Evolutionary conservation across 805 yeast species (phyloP).

Genomic region (Suhomyces kilbournensis): DNA sequence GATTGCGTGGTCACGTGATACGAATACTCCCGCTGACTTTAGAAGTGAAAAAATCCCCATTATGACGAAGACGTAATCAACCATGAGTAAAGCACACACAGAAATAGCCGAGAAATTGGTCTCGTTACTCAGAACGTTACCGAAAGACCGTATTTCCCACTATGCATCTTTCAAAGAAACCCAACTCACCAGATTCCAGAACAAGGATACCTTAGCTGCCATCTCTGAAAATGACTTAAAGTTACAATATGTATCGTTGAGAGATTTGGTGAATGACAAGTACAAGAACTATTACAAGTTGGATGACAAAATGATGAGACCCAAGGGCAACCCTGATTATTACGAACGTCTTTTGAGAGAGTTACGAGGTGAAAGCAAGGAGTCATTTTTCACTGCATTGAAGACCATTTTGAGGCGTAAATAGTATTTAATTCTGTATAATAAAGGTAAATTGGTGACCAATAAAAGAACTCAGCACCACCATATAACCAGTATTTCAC

Average conservation of each 20-base stretch:
- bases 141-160: conserved; percentile 66
- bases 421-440: conserved; percentile 21
- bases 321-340: conserved; percentile 84
- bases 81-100: conserved; percentile 33
- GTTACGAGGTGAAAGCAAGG: conserved; percentile 68
- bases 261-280: conserved; percentile 57
- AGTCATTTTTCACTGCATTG: conserved; percentile 60
- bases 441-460: background rate
- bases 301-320: conserved; percentile 63
- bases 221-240: conserved; percentile 50
- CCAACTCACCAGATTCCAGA: conserved; percentile 47
- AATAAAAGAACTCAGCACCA: no score
- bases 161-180: conserved; percentile 66
- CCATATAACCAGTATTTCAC: no score
- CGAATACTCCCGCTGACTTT: background rate
- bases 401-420: conserved; percentile 77
- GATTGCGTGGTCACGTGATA: background rate
- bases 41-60: background rate
- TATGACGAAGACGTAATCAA: background rate
- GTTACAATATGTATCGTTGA: conserved; percentile 58
- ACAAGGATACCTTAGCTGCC: conserved; percentile 31
- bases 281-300: conserved; percentile 61
- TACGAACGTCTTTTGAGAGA: conserved; percentile 70
- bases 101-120: conserved; percentile 59
- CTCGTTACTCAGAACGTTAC: conserved; percentile 56